Conservation (phyloP, 345 rosid species). For the Anacardium occidentale region DNA sequence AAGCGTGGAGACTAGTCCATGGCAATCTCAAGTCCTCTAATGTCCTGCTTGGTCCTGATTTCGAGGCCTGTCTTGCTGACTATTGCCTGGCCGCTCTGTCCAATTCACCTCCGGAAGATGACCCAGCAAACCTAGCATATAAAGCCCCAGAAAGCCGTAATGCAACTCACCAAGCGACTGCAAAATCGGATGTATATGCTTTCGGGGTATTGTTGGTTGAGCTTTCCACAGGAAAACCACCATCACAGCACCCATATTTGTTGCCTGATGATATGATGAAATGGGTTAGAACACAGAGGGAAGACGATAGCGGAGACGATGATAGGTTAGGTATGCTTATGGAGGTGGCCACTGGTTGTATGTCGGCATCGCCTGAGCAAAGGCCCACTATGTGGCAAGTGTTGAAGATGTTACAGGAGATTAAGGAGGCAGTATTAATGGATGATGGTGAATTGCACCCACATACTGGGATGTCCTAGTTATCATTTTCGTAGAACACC, state of each 20-base stretch:
- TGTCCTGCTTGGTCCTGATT: constrained; percentile 83
- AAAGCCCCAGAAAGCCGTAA: constrained; percentile 60
- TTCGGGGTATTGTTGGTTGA: constrained; percentile 77
- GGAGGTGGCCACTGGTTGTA: constrained; percentile 72
- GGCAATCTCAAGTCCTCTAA: constrained; percentile 87
- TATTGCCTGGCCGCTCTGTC: constrained; percentile 69
- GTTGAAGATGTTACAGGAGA: constrained; percentile 86
- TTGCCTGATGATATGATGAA: constrained; percentile 39
- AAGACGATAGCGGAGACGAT: constrained; percentile 50
- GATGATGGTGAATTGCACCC: constrained; percentile 56
- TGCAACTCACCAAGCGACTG: constrained; percentile 35
- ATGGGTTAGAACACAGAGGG: constrained; percentile 67
- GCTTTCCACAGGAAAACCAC: constrained; percentile 70
- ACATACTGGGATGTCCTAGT: constrained; percentile 28
- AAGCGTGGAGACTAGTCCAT: constrained; percentile 89
- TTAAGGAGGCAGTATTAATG: constrained; percentile 63
- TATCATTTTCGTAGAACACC: neutral
- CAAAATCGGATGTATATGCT: constrained; percentile 72
- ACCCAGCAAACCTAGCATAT: constrained; percentile 39
- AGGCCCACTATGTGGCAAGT: constrained; percentile 99
- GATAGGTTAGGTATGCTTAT: constrained; percentile 68
- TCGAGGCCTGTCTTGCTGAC: constrained; percentile 79
- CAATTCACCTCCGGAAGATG: constrained; percentile 28
- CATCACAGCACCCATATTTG: constrained; percentile 54
- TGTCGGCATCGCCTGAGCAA: constrained; percentile 68